Conservation (phyloP, 2,329 filamentous ascomycete species). For the Dryadomyces quercus-mongolicae region DNA sequence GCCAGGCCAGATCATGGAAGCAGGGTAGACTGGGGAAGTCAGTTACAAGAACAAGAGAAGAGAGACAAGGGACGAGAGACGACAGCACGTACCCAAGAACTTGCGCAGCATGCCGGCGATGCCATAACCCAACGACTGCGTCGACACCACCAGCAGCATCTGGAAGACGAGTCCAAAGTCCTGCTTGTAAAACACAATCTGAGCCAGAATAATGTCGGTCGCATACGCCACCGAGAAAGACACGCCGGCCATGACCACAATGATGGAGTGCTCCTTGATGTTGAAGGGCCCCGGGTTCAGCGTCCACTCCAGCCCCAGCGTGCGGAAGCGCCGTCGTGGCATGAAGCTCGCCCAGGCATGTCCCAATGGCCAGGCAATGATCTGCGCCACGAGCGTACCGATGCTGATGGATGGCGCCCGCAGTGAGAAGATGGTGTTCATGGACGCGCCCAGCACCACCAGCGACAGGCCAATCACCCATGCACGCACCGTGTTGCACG, state of each 20-base stretch:
- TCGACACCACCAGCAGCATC: constrained; percentile 53
- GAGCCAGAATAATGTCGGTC: constrained; percentile 61
- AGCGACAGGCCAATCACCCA: constrained; percentile 50
- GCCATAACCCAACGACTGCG: constrained; percentile 58
- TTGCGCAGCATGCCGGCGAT: constrained; percentile 56
- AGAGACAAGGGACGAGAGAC: not conserved
- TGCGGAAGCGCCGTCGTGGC: constrained; percentile 34
- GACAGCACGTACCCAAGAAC: constrained; percentile 38
- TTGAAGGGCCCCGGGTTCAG: constrained; percentile 61
- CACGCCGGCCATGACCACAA: constrained; percentile 60
- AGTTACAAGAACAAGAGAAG: not conserved
- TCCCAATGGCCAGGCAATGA: constrained; percentile 52
- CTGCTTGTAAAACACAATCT: constrained; percentile 60
- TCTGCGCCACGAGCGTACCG: constrained; percentile 48
- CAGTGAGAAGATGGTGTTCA: constrained; percentile 53
- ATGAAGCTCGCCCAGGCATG: constrained; percentile 46
- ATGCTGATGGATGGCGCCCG: constrained; percentile 50
- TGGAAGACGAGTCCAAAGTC: constrained; percentile 56
- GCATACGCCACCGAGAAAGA: constrained; percentile 60
- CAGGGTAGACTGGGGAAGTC: constrained; percentile 38
- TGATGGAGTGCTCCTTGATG: constrained; percentile 57
- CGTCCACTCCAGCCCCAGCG: constrained; percentile 41
- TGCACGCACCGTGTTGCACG: constrained; percentile 53
- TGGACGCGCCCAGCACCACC: constrained; percentile 43
- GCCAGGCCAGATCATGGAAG: constrained; percentile 64